Evolutionary conservation across 1,284 basidiomycete species (phyloP), one percentile per base, ranked within the genome.

Genomic region (Boletus holoroseus): DNA sequence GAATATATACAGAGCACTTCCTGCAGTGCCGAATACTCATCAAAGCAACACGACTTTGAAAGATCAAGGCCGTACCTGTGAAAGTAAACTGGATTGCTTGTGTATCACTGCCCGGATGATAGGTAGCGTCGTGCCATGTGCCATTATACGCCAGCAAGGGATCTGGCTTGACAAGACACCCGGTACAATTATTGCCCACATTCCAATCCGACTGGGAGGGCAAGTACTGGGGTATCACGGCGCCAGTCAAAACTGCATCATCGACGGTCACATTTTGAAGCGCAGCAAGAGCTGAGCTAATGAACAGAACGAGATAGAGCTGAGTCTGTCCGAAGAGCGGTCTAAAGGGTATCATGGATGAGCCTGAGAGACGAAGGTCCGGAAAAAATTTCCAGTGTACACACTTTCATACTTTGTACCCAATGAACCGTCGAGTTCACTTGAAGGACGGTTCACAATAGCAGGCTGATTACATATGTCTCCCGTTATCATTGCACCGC

Each of bases 211-310:
- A 38, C 2, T 1, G 7, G 2, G 7, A 9, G 28, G 52, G 55
- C 2, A 52, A 20, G 42, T 60, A 61, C 5, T 38, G 36, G 5
- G 56, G 58, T 7, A 46, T 16, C 0, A 30, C 43, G 0, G 28
- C 0, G 6, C 60, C 57, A 1, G 24, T 39, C 26, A 15, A 5
- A n/a, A 35, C 47, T 0, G 60, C 48, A 22, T 62, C 60, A 15
- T 61, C 60, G 12, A 64, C 48, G 1, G 60, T 61, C 18, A 58
- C 45, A 16, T 60, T 58, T 42, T 60, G 56, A n/a, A 48, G 37
- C 1, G 18, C 22, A 15, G 57, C 51, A 16, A 42, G 36, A 22
- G 46, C 16, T 0, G 45, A 22, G 24, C 16, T 20, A 22, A 27
- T 13, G 2, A 59, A 50, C 4, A 53, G 15, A 22, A 22, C 1